phyloP scores from a whole-genome alignment of 805 yeast genomes.

The Cyberlindnera galapagoensis region DNA sequence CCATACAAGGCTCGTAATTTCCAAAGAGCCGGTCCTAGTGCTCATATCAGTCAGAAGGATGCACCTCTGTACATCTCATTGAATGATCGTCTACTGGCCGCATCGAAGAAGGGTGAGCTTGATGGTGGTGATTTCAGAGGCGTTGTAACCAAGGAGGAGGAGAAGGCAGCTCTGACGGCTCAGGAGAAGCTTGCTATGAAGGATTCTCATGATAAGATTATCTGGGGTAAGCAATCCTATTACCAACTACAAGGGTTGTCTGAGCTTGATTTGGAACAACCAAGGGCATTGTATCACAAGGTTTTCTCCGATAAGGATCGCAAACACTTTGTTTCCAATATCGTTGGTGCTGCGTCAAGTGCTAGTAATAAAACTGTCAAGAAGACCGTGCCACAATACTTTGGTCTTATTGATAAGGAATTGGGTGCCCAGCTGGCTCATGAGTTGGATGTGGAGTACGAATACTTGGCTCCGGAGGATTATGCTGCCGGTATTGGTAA shows the following conservation, averaged over 20 bases:
- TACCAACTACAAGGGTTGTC: slow-evolving; percentile 34
- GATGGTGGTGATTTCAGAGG: not conserved
- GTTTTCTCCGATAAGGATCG: slow-evolving; percentile 30
- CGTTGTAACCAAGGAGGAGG: slow-evolving; percentile 5
- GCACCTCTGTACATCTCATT: slow-evolving; percentile 41
- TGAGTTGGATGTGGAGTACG: too few species aligned
- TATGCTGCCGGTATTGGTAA: slow-evolving; percentile 27
- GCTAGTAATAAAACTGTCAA: slow-evolving; percentile 27
- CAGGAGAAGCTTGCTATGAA: slow-evolving; percentile 24
- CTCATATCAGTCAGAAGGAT: slow-evolving; percentile 39
- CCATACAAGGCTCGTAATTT: too few species aligned
- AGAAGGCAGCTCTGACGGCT: slow-evolving; percentile 23
- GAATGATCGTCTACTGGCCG: not conserved
- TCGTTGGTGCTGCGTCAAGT: slow-evolving; percentile 33
- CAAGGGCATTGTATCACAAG: slow-evolving; percentile 36
- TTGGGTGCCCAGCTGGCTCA: slow-evolving; percentile 36
- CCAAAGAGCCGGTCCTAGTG: slow-evolving; percentile 60
- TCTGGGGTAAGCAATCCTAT: slow-evolving; percentile 31
- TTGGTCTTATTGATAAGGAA: slow-evolving; percentile 35
- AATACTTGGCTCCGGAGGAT: slow-evolving; percentile 28
- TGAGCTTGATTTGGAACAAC: slow-evolving; percentile 41
- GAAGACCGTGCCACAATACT: slow-evolving; percentile 33
- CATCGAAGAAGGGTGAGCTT: not conserved
- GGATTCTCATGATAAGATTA: slow-evolving; percentile 30
- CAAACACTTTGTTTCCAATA: slow-evolving; percentile 30